Percentiles rank a stretch among this genome's conserved stretches.
phyloP scores from a whole-genome alignment of 2,329 filamentous ascomycete genomes.

The Keithomyces neogunnii region DNA sequence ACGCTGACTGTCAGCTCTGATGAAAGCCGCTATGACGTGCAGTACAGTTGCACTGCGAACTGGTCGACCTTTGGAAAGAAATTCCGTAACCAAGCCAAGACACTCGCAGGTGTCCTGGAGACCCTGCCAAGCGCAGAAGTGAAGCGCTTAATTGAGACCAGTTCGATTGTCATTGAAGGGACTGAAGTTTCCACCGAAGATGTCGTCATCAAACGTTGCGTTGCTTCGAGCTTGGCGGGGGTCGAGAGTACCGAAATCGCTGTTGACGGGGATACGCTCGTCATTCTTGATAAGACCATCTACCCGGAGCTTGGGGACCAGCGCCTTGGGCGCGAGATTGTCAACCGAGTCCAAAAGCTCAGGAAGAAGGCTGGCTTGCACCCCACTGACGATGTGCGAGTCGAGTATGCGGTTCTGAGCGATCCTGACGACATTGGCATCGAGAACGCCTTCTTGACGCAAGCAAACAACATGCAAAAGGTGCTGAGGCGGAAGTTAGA shows the following conservation, averaged over 20 bases:
- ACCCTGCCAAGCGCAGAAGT: constrained; percentile 71
- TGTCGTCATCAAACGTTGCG: constrained; percentile 44
- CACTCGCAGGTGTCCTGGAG: constrained; percentile 85
- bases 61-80: constrained; percentile 96
- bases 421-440: constrained; percentile 68
- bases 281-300: constrained; percentile 71
- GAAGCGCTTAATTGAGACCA: constrained; percentile 64
- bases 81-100: constrained; percentile 86
- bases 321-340: constrained; percentile 82
- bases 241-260: constrained; percentile 74
- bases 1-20: constrained; percentile 78
- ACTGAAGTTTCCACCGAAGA: constrained; percentile 78
- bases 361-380: constrained; percentile 90
- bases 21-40: constrained; percentile 84
- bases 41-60: constrained; percentile 82
- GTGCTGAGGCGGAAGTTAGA: too few species aligned
- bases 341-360: constrained; percentile 85
- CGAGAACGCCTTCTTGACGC: too few species aligned
- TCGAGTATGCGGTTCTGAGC: constrained; percentile 78
- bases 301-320: constrained; percentile 84
- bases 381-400: constrained; percentile 88
- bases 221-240: constrained; percentile 46
- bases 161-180: constrained; percentile 73
- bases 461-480: too few species aligned
- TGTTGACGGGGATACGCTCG: constrained; percentile 82